Base-by-base conservation (phyloP, 2,329 filamentous ascomycete species). In the Fusarium vanettenii region DNA sequence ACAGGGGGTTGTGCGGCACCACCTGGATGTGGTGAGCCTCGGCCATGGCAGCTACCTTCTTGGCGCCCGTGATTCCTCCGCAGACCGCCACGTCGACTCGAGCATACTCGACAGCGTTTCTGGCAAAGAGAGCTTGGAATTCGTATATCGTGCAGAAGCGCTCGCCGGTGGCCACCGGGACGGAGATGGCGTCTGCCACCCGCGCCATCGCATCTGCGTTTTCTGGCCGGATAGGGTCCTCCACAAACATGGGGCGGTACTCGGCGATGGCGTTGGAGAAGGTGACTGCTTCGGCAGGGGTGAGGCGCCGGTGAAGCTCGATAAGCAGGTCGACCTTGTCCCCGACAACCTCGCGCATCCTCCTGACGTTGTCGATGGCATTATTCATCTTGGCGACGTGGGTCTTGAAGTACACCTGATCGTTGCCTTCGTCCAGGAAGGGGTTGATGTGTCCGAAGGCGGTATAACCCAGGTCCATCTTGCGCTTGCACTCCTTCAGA, bases 211-310 rank as follows among this genome's bases (percentile, higher is more conserved):
- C 69, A 22, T 66, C 69, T 14, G 60, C 45, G 62, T 66, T 71
- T 61, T 71, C 69, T 11, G 69, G 64, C 3, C 65, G 61, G 50
- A 71, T 68, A 6, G 69, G 69, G n/a, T 71, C 69, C 57, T 71
- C 69, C 25, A 71, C 60, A 20, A 71, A 60, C 41, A 68, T 25
- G 8, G 62, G 62, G 16, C 20, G 50, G 5, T 16, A 16, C 25
- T 57, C 25, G 9, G 20, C 25, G 22, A 65, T 59, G 62, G 25
- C 50, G 48, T 65, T 56, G 18, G 14, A 65, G 35, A 65, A 65
- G 10, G 62, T 59, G 25, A 65, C 16, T 18, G 62, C 62, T 37
- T 65, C 62, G 5, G 62, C 62, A 6, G 62, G 62, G 13, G 48
- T 65, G 6, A 65, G 35, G 4, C 62, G 31, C 22, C 62, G 62